Conservation (phyloP, 2,329 filamentous ascomycete species). For the Aspergillus latus region DNA sequence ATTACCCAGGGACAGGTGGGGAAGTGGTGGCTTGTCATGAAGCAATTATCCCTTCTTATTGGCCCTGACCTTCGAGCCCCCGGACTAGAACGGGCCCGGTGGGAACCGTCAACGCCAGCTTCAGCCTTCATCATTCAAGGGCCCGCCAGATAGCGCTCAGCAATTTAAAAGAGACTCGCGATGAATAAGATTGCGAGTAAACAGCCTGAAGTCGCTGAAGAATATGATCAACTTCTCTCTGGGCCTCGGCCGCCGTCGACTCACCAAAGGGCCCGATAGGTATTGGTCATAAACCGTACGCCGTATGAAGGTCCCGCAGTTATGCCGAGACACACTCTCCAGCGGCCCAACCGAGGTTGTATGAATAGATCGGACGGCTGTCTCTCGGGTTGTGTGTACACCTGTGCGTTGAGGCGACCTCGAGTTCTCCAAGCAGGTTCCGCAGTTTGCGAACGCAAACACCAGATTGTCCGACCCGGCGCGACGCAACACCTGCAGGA, state of each 20-base stretch:
- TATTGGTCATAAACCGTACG: neutral
- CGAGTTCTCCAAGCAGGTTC: neutral
- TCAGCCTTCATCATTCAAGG: neutral
- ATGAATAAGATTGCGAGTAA: neutral
- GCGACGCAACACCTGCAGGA: constrained; percentile 16
- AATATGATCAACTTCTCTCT: neutral
- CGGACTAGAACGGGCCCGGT: constrained; percentile 18
- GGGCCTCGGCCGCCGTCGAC: neutral
- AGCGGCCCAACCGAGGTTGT: neutral
- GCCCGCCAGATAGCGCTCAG: constrained; percentile 8
- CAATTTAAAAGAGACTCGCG: constrained; percentile 11
- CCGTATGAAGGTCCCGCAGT: no score
- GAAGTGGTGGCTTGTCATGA: constrained; percentile 24
- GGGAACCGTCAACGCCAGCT: constrained; percentile 17
- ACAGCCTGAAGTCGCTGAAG: neutral
- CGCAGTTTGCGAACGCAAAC: constrained; percentile 14
- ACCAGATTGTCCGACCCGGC: constrained; percentile 3
- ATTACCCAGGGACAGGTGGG: constrained; percentile 30
- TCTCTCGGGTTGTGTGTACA: neutral
- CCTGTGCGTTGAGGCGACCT: constrained; percentile 1
- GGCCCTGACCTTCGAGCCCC: constrained; percentile 3
- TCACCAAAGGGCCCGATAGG: neutral
- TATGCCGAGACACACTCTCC: neutral
- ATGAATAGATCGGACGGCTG: neutral
- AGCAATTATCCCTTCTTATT: constrained; percentile 7